Evolutionary conservation across 106 monocot species (phyloP).

Genomic region (Dendrobium huoshanense): DNA sequence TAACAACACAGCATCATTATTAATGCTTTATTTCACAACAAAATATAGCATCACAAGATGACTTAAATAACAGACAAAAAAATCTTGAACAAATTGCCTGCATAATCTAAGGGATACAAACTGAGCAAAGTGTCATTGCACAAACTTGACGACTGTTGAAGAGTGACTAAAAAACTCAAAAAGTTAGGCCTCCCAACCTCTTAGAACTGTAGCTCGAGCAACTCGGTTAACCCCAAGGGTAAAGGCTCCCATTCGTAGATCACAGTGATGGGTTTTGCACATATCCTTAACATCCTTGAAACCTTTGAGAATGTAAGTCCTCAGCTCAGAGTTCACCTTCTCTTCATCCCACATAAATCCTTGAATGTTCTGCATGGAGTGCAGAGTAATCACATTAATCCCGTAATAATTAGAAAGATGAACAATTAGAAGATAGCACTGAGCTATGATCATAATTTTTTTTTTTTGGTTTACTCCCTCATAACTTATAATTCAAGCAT

Average conservation of each 20-base stretch:
- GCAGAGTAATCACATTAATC: background rate
- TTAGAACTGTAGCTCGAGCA: slow-evolving; percentile 79
- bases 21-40: slow-evolving; percentile 3
- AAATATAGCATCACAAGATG: background rate
- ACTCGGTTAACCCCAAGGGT: slow-evolving; percentile 89
- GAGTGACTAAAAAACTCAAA: background rate
- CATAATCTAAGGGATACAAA: background rate
- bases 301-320: slow-evolving; percentile 51
- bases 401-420: too few species aligned
- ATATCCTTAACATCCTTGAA: slow-evolving; percentile 80
- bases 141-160: background rate
- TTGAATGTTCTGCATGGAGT: slow-evolving; percentile 45
- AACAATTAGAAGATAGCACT: too few species aligned
- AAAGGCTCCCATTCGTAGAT: slow-evolving; percentile 96
- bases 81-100: background rate
- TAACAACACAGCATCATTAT: background rate
- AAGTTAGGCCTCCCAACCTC: slow-evolving; percentile 79
- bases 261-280: slow-evolving; percentile 77
- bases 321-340: slow-evolving; percentile 73
- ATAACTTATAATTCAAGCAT: too few species aligned
- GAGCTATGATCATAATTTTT: too few species aligned
- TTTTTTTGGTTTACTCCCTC: too few species aligned
- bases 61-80: background rate
- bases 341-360: slow-evolving; percentile 88
- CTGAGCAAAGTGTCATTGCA: background rate